Conservation (phyloP, 768 basidiomycete genomes). For the Lentinula detonsa region DNA sequence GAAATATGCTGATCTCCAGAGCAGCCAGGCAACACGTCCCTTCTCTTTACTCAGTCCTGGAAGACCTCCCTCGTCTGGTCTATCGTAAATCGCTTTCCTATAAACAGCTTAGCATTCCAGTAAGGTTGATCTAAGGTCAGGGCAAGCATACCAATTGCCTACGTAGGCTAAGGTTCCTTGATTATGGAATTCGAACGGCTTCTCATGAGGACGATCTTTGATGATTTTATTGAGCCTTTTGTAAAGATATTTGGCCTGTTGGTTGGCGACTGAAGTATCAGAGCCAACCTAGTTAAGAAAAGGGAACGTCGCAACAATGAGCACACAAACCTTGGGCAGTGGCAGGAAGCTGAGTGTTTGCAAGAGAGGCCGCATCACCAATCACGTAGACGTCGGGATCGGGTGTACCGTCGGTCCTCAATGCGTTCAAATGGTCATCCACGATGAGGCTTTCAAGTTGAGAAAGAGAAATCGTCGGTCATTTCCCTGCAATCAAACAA, state of each 20-base stretch:
- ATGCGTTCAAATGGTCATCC: constrained; percentile 49
- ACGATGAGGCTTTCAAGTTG: not conserved
- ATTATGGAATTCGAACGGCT: constrained; percentile 67
- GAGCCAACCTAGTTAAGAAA: constrained; percentile 4
- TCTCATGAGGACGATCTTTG: constrained; percentile 36
- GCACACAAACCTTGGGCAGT: constrained; percentile 69
- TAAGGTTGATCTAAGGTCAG: not conserved
- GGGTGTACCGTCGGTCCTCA: constrained; percentile 44
- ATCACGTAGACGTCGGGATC: constrained; percentile 75
- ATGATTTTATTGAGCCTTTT: constrained; percentile 62
- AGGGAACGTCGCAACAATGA: constrained; percentile 10
- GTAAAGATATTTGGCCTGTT: constrained; percentile 65
- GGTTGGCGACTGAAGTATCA: constrained; percentile 54
- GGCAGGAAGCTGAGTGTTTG: constrained; percentile 59
- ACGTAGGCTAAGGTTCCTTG: constrained; percentile 76
- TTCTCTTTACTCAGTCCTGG: constrained; percentile 50
- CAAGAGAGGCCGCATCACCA: constrained; percentile 68
- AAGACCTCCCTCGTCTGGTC: constrained; percentile 39
- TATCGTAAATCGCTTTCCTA: constrained; percentile 77
- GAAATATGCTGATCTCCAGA: constrained; percentile 81
- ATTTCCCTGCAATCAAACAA: not conserved
- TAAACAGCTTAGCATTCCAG: not conserved
- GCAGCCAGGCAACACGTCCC: constrained; percentile 67
- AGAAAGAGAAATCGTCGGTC: not conserved
- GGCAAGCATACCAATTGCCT: constrained; percentile 51